These are phyloP conservation scores for Colletotrichum caudatum DNA, from an alignment of 2,329 filamentous ascomycete species.

Conservation along the genomic window DNA sequence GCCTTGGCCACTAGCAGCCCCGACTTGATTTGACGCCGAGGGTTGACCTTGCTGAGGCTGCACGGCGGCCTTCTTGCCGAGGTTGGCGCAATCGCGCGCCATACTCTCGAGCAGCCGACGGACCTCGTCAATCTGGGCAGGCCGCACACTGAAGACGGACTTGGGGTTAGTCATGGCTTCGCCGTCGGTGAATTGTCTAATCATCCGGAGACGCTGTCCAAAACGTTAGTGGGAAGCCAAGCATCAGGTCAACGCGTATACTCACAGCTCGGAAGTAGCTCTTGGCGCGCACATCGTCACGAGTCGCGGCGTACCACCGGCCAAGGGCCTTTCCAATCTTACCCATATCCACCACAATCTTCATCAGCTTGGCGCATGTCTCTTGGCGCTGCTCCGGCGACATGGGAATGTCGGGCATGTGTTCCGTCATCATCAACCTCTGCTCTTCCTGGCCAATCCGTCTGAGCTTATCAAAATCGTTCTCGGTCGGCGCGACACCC, in stretches of 20 bases:
- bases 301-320: constrained; percentile 62
- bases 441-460: constrained; percentile 56
- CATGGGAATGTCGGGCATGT: constrained; percentile 61
- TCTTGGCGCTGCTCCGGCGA: constrained; percentile 58
- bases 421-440: constrained; percentile 53
- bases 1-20: constrained; percentile 16
- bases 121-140: constrained; percentile 63
- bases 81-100: constrained; percentile 59
- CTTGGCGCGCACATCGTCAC: constrained; percentile 62
- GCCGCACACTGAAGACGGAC: constrained; percentile 64
- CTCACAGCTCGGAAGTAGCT: constrained; percentile 67
- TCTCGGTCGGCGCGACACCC: constrained; percentile 2
- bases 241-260: constrained; percentile 31
- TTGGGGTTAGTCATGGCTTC: constrained; percentile 60
- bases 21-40: constrained; percentile 46
- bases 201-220: constrained; percentile 63
- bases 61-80: constrained; percentile 44
- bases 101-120: constrained; percentile 64
- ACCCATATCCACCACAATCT: constrained; percentile 56
- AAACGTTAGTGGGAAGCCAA: constrained; percentile 49
- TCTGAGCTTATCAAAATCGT: constrained; percentile 49
- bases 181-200: constrained; percentile 65
- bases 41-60: constrained; percentile 33
- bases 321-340: constrained; percentile 59
- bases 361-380: constrained; percentile 57